phyloP scores from a whole-genome alignment of 257 asterid species.

The Asclepias syriaca region DNA sequence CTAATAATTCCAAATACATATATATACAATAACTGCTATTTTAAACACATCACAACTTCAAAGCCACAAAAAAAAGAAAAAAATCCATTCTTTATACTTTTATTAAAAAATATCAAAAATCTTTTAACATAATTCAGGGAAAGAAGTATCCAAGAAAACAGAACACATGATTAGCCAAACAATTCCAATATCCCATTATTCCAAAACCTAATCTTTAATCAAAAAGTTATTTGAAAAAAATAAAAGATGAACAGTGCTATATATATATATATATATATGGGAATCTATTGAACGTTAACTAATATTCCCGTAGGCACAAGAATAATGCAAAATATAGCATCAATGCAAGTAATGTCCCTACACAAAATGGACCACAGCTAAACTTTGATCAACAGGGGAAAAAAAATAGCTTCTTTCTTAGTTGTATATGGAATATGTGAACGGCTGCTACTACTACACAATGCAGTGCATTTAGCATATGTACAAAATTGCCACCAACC shows the following conservation, averaged over 20 bases:
- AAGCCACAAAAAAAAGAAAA: not conserved
- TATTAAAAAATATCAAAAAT: no score
- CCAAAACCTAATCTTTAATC: not conserved
- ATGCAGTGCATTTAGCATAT: not conserved
- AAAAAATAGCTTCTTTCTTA: not conserved
- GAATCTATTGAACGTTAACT: not conserved
- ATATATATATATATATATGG: no score
- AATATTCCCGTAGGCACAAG: not conserved
- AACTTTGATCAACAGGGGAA: not conserved
- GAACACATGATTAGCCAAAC: not conserved
- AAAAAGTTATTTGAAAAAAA: not conserved
- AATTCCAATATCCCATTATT: not conserved
- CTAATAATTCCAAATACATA: constrained; percentile 21
- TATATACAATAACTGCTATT: no score
- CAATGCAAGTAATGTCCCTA: not conserved
- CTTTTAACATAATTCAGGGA: not conserved
- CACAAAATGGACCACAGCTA: constrained; percentile 13
- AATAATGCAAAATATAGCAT: not conserved
- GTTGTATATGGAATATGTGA: constrained; percentile 6
- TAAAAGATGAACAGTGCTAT: not conserved
- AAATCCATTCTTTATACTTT: no score
- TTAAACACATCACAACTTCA: not conserved
- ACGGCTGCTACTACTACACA: not conserved
- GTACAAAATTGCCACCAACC: not conserved
- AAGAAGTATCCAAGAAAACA: not conserved